Evolutionary conservation across 306 rosid genomes (phyloP), one percentile per base, ranked within the genome.

Genomic region (Phaseolus lunatus): DNA sequence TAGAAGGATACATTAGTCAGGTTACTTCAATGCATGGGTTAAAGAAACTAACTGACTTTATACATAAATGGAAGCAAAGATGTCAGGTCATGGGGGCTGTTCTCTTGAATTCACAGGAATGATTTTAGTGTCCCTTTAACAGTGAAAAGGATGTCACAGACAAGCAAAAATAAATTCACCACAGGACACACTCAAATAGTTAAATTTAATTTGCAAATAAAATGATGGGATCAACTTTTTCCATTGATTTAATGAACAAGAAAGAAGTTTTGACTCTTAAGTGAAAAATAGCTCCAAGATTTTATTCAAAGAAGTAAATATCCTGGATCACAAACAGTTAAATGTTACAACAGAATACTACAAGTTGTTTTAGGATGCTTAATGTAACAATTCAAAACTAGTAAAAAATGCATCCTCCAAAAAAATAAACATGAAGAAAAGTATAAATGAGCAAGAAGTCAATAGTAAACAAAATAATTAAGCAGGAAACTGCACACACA

Each of bases 161-260:
- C 35, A 31, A 31, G 35, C 35, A 31, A 24, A 24, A 24, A 24
- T 24, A 24, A 31, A 31, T 31, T 31, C 35, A 31, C 35, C 7
- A 31, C 35, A 67, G 53, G 58, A 12, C 39, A 67, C 44, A 19
- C 19, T 39, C 41, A 73, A 39, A 49, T 16, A 27, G 43, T 27
- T 54, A 65, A 52, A 29, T 44, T 52, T 59, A 24, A 50, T 52
- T 41, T 39, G 27, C 37, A 63, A 49, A 20, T 12, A 75, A 27
- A 63, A 33, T 9, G 12, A 39, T 48, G 52, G 53, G 37, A 61
- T 61, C 49, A 53, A 39, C 0, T 9, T 35, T 67, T 26, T 23
- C 74, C 65, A 43, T 62, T 75, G 37, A 67, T 61, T 49, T 41
- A 54, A 72, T 67, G 45, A 66, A 59, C 79, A 52, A 54, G 16